Conservation (phyloP, 1,284 basidiomycete genomes). For the Gomphus bonarii region DNA sequence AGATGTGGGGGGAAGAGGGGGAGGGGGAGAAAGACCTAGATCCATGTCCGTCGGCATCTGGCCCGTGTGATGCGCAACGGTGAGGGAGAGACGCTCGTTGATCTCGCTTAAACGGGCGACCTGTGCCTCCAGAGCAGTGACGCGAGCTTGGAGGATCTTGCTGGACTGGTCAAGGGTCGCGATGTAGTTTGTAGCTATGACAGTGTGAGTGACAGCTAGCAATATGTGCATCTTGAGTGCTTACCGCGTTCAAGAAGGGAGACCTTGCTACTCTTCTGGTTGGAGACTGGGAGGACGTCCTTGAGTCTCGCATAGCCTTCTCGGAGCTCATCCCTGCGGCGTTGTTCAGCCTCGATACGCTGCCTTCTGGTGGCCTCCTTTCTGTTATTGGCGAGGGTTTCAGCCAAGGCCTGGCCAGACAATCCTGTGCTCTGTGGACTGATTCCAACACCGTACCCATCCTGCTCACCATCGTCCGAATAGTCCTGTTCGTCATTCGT, state of each 20-base stretch:
- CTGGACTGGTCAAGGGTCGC: slow-evolving; percentile 57
- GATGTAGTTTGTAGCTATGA: slow-evolving; percentile 64
- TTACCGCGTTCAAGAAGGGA: slow-evolving; percentile 76
- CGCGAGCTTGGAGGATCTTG: slow-evolving; percentile 54
- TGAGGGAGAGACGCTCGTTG: slow-evolving; percentile 72
- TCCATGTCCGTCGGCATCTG: slow-evolving; percentile 7
- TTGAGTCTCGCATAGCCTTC: slow-evolving; percentile 83
- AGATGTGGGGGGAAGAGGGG: background rate
- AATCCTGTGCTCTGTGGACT: slow-evolving; percentile 8
- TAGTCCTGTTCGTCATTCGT: slow-evolving; percentile 39
- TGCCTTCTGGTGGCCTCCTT: slow-evolving; percentile 77
- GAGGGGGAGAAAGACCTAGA: slow-evolving; percentile 6
- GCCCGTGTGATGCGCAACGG: slow-evolving; percentile 21
- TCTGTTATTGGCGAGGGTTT: slow-evolving; percentile 62
- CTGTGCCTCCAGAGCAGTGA: slow-evolving; percentile 53
- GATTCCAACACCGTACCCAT: slow-evolving; percentile 15
- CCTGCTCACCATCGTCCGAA: slow-evolving; percentile 64
- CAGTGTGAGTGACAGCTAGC: background rate
- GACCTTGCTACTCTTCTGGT: slow-evolving; percentile 86
- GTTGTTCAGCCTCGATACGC: slow-evolving; percentile 78
- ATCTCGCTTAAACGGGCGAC: slow-evolving; percentile 55
- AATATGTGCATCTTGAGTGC: slow-evolving; percentile 12
- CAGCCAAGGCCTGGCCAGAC: slow-evolving; percentile 53
- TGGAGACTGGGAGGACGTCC: slow-evolving; percentile 73
- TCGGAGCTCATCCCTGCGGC: slow-evolving; percentile 75